Evolutionary conservation across 345 rosid species (phyloP), one percentile per base, ranked within the genome.

Genomic region (Triadica sebifera): DNA sequence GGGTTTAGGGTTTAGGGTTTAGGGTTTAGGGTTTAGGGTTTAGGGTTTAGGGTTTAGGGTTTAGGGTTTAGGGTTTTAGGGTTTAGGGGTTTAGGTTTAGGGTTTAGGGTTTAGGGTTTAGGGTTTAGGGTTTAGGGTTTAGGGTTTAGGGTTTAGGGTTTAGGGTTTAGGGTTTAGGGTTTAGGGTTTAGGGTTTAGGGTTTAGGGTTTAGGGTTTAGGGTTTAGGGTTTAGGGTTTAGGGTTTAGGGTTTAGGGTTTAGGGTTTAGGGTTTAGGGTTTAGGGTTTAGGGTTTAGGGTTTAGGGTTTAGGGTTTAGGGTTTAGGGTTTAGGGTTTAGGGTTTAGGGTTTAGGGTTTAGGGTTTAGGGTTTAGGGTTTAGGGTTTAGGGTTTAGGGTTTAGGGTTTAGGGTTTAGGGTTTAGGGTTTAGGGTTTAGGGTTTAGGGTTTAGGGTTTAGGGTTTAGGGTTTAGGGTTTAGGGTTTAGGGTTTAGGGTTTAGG

Each of bases 231-330:
- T 55, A n/a, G 80, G 77, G 67, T 78, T 78, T 58, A 67, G 81
- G 81, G 76, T 78, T 72, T 72, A 72, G 77, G 81, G 53, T 75
- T 75, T 39, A 46, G 78, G 78, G 22, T 38, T 67, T 67, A 47
- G 61, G 75, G 76, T 64, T 71, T 71, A 52, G 71, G 80, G 74
- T 64, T 77, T 76, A 43, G 68, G 73, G 59, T 70, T 70, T 76
- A 69, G 74, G 79, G n/a, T n/a, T 70, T 76, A 76, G 79, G 79
- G 79, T 76, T 77, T 77, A 71, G 75, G 80, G 80, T 71, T 62
- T 75, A 71, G 39, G 65, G 80, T 75, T 65, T 77, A 71, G 41
- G 58, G 80, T 75, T 51, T 77, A 63, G 20, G 70, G 80, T 51
- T 60, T 69, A 20, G 24, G 78, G 78, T 50, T 71, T 77, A 22